A percentile compares a stretch with the other conserved stretches of the same genome.
phyloP scores from a whole-genome alignment of 371 early-diverging fungal genomes.

The Blakeslea trispora region DNA sequence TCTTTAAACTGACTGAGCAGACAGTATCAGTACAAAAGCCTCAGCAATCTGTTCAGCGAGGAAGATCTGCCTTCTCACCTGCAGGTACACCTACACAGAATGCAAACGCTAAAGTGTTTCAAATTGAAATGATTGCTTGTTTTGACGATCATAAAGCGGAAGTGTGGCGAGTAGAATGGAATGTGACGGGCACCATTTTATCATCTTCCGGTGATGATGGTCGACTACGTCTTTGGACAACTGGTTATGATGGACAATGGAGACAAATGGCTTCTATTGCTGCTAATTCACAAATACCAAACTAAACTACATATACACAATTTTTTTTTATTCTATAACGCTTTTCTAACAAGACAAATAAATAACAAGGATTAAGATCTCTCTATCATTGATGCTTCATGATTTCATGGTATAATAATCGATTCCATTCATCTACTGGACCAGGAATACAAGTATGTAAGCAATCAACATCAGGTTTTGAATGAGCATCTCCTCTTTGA shows the following conservation, averaged over 20 bases:
- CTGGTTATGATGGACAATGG: slow-evolving; percentile 67
- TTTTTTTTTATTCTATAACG: neutral
- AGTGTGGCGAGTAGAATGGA: slow-evolving; percentile 93
- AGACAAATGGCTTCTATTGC: slow-evolving; percentile 67
- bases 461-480: slow-evolving; percentile 48
- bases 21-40: slow-evolving; percentile 20
- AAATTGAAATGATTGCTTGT: slow-evolving; percentile 61
- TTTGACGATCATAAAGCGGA: slow-evolving; percentile 75
- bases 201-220: slow-evolving; percentile 93
- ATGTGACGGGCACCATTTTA: slow-evolving; percentile 90
- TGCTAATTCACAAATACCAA: slow-evolving; percentile 40
- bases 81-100: slow-evolving; percentile 20
- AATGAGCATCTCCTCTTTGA: slow-evolving; percentile 49
- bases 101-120: slow-evolving; percentile 31
- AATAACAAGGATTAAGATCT: neutral
- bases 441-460: slow-evolving; percentile 51
- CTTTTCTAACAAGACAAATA: too few species aligned
- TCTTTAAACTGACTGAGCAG: slow-evolving; percentile 75
- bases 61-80: slow-evolving; percentile 5
- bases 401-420: slow-evolving; percentile 39
- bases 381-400: neutral
- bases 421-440: slow-evolving; percentile 54
- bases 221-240: slow-evolving; percentile 85
- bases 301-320: neutral
- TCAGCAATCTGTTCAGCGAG: slow-evolving; percentile 10